Evolutionary conservation across 164 flowering plant species (phyloP), one percentile per base, ranked within the genome.

Genomic region (Vitis amurensis): DNA sequence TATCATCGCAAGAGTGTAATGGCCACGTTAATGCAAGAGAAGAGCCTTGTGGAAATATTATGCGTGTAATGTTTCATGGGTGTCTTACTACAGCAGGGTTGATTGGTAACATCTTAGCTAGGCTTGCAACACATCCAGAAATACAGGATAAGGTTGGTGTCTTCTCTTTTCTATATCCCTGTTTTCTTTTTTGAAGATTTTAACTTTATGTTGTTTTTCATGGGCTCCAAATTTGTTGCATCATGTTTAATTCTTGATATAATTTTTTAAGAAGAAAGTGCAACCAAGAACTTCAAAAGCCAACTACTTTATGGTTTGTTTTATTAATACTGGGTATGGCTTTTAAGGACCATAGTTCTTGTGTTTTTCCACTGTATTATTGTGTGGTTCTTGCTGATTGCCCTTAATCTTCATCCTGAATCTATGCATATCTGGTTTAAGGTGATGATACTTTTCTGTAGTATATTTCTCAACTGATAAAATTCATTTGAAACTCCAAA

Each of bases 61-160:
- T 84, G 84, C 80, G 86, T 59, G 61, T 89, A 65, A 85, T 87
- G 88, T 87, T 84, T 76, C 90, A 89, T 74, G 90, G 93, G 37
- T 82, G 84, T 70, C 69, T 84, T 50, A 77, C 90, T 13, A 80
- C 80, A 57, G 78, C 86, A 12, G 79, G 84, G 59, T 73, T 89
- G 70, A 84, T 89, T 71, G 69, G 72, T 27, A 83, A 74, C 73
- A 68, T 89, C 55, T 76, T 85, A 71, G 64, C 79, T 23, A 85
- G 84, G 78, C 88, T 89, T 75, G 85, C 66, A 19, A 77, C 73
- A 67, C 84, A 89, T 72, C 85, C 81, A 63, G 88, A 89, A 59
- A 71, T 87, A 65, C 93, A 89, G 64, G 82, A 84, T 57, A 79
- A 81, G 87, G 93, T 86, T 66, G 4, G 27, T 63, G 2, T 50